phyloP scores from a whole-genome alignment of 352 stramenopile species.

The Peronosclerospora sorghi region DNA sequence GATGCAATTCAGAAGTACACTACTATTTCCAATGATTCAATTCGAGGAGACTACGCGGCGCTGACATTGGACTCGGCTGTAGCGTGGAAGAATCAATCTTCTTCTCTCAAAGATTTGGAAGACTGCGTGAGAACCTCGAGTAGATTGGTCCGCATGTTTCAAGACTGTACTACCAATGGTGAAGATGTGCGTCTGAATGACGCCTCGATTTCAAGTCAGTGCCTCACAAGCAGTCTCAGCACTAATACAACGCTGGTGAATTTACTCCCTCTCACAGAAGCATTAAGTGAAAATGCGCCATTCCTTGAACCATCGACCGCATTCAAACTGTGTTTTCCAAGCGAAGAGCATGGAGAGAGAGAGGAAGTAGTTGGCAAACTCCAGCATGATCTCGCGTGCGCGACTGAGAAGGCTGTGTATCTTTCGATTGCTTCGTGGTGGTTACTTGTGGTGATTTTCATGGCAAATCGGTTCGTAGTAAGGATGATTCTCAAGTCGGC shows the following conservation, averaged over 20 bases:
- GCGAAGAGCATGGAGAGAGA: constrained; percentile 1
- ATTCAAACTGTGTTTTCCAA: constrained; percentile 18
- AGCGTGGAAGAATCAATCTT: constrained; percentile 25
- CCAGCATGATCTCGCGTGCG: constrained; percentile 32
- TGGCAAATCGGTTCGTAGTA: constrained; percentile 31
- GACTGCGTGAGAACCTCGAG: constrained; percentile 15
- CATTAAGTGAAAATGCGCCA: constrained; percentile 11
- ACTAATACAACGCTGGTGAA: constrained; percentile 5
- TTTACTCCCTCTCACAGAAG: constrained; percentile 3
- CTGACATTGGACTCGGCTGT: constrained; percentile 11
- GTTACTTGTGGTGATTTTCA: constrained; percentile 37
- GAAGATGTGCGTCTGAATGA: constrained; percentile 1
- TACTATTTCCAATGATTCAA: constrained; percentile 22
- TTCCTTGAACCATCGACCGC: constrained; percentile 10
- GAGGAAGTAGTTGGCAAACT: constrained; percentile 17
- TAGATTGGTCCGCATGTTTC: constrained; percentile 22
- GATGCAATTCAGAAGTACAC: constrained; percentile 21
- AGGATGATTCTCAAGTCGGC: constrained; percentile 35
- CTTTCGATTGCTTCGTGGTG: constrained; percentile 49
- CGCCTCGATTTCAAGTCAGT: constrained; percentile 15
- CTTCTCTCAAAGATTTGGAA: constrained; percentile 8
- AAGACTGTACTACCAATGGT: constrained; percentile 12
- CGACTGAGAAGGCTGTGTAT: constrained; percentile 49
- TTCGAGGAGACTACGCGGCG: constrained; percentile 19
- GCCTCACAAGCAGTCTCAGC: constrained; percentile 9